Conservation (phyloP, 441 rosid species). For the Populus hybrid region DNA sequence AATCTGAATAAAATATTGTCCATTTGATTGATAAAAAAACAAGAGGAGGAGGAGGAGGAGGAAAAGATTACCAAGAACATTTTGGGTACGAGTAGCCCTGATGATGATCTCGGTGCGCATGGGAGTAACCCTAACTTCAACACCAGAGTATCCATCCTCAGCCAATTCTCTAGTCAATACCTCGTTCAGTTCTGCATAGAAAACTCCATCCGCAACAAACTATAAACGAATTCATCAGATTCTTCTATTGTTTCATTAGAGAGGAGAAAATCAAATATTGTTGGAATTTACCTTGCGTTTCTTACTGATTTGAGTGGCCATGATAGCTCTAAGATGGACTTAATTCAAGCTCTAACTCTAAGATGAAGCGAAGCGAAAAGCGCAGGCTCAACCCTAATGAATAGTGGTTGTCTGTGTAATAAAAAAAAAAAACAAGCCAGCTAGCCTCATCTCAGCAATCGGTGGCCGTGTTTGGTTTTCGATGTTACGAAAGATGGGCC, state of each 20-base stretch:
- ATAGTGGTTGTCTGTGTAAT: background rate
- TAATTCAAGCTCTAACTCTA: too few species aligned
- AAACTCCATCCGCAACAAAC: slow-evolving; percentile 78
- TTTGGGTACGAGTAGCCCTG: slow-evolving; percentile 73
- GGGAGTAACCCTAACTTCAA: slow-evolving; percentile 70
- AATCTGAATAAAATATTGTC: background rate
- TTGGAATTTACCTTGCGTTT: slow-evolving; percentile 45
- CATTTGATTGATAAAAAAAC: background rate
- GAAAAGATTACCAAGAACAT: slow-evolving; percentile 49
- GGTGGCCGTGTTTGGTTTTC: too few species aligned
- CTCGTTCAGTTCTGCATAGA: slow-evolving; percentile 70
- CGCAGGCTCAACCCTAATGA: background rate
- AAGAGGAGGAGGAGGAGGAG: background rate
- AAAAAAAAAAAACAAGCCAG: too few species aligned
- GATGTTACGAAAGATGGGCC: background rate
- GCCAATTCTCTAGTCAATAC: slow-evolving; percentile 65
- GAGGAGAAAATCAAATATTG: background rate
- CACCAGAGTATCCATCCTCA: slow-evolving; percentile 85
- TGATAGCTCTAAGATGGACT: background rate
- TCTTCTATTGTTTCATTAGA: background rate
- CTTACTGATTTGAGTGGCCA: slow-evolving; percentile 66
- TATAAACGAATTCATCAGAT: slow-evolving; percentile 8
- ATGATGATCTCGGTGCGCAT: slow-evolving; percentile 75
- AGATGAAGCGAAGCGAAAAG: background rate
- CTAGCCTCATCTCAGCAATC: too few species aligned